Conservation (phyloP, 2,329 filamentous ascomycete species). For the Colletotrichum tropicicola region DNA sequence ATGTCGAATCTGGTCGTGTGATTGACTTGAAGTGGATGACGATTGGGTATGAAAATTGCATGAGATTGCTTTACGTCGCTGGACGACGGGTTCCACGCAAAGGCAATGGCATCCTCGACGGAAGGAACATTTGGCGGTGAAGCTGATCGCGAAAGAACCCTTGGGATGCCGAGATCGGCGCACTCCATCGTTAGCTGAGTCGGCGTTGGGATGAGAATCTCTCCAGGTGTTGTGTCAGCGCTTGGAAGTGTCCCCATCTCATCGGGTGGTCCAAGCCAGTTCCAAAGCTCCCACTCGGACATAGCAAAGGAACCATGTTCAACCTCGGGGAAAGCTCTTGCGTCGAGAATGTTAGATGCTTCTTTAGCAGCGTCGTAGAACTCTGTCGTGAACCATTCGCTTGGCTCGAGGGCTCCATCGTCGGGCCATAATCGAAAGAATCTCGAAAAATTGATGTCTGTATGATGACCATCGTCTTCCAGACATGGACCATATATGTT, state of each 20-base stretch:
- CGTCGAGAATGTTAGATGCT: too few relatives aligned
- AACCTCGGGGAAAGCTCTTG: too few relatives aligned
- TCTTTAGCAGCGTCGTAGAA: constrained; percentile 8
- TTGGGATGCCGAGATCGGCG: too few relatives aligned
- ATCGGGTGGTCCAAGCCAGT: background rate
- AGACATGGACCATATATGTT: too few relatives aligned
- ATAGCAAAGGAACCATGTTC: background rate
- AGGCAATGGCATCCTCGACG: background rate
- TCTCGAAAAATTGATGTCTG: background rate
- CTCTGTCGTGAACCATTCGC: constrained; percentile 4
- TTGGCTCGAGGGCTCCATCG: background rate
- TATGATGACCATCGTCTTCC: too few relatives aligned
- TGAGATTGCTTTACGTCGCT: background rate
- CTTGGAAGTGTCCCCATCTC: background rate
- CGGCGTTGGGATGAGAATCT: background rate
- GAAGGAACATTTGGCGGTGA: constrained; percentile 12
- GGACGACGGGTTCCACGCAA: constrained; percentile 10
- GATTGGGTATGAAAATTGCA: background rate
- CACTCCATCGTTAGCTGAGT: too few relatives aligned
- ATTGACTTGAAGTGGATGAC: background rate
- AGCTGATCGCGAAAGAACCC: background rate
- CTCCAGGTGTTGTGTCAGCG: too few relatives aligned
- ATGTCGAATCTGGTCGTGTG: constrained; percentile 3
- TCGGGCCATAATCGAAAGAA: background rate
- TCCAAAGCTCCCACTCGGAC: background rate